These are phyloP conservation scores for Podaxis carcinomalis DNA, from an alignment of 768 basidiomycete genomes.

Conservation along the genomic window DNA sequence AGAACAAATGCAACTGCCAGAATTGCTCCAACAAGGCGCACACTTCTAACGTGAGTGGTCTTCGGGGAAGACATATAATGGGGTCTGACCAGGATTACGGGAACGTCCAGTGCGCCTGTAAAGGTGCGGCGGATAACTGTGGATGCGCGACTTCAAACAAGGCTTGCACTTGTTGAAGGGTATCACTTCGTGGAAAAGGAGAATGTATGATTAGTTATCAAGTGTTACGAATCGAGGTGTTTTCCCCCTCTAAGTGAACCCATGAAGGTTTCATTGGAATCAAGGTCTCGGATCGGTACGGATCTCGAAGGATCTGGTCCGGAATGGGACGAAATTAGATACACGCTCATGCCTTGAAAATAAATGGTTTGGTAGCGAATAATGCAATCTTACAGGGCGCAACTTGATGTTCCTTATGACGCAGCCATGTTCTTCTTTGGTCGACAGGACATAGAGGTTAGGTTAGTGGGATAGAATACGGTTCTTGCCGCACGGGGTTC, in stretches of 20 bases:
- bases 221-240: no score
- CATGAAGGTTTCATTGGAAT: not conserved
- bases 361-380: not conserved
- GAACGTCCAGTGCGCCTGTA: not conserved
- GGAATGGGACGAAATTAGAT: not conserved
- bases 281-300: no score
- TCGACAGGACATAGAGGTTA: not conserved
- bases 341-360: not conserved
- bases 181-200: not conserved
- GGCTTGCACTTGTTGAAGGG: not conserved
- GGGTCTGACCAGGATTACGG: not conserved
- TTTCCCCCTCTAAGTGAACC: not conserved
- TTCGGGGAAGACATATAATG: not conserved
- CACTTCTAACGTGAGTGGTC: not conserved
- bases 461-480: not conserved
- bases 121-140: not conserved
- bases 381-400: not conserved
- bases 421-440: no score
- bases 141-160: slow-evolving; percentile 1
- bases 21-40: slow-evolving; percentile 7
- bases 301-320: no score
- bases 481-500: not conserved
- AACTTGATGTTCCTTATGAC: no score
- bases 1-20: not conserved
- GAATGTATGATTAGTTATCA: not conserved